Evolutionary conservation across 169 alveolate genomes (phyloP).

Genomic region (Eimeria praecox): DNA sequence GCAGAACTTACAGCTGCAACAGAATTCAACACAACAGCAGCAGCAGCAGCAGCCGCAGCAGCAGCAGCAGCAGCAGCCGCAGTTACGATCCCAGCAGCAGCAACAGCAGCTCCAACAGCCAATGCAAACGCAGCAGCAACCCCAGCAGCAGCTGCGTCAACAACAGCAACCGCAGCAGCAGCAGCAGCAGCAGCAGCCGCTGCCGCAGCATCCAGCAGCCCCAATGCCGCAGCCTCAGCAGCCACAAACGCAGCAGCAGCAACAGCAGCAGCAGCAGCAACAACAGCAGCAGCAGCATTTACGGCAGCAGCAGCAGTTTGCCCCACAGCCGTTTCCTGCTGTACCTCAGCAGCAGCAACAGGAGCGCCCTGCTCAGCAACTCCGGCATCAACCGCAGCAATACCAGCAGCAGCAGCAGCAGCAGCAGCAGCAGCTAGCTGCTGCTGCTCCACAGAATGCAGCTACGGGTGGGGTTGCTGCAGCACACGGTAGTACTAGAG

Average conservation of each 20-base stretch:
- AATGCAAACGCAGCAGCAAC: background rate
- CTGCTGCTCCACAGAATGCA: too few species aligned
- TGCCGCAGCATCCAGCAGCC: background rate
- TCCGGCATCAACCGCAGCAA: background rate
- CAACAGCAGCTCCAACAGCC: background rate
- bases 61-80: constrained; percentile 27
- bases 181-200: constrained; percentile 14
- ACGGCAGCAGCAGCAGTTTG: background rate
- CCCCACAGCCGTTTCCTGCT: background rate
- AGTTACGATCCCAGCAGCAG: background rate
- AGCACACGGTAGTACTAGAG: too few species aligned
- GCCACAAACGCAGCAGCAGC: background rate
- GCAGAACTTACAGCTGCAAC: background rate
- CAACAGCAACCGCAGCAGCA: background rate
- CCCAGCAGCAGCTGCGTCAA: background rate
- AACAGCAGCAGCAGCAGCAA: background rate
- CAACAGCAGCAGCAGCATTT: background rate
- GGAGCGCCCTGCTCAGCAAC: too few species aligned
- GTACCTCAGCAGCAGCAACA: background rate
- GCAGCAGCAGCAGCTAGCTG: background rate
- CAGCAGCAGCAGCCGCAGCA: constrained; percentile 29
- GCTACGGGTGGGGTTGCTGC: background rate
- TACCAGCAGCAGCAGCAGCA: background rate
- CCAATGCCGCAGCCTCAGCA: background rate
- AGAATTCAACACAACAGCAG: background rate